Conservation (phyloP, 2,329 filamentous ascomycete genomes). For the Venturia pyrina region DNA sequence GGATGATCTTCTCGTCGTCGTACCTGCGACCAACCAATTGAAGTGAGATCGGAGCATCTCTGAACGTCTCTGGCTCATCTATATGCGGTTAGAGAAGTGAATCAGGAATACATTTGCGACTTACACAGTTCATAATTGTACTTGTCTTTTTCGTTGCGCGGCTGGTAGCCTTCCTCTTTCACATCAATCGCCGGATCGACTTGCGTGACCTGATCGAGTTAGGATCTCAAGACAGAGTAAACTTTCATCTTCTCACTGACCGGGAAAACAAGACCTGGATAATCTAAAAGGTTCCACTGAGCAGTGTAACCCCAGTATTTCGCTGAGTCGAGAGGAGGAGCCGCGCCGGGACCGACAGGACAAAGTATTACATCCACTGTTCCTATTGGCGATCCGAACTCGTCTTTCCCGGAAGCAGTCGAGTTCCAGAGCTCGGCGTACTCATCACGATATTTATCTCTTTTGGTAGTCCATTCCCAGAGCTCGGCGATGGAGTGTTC, state of each 20-base stretch:
- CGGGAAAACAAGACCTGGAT: conserved; percentile 53
- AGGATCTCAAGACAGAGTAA: too few species aligned
- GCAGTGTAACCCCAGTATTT: conserved; percentile 55
- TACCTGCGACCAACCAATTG: conserved; percentile 45
- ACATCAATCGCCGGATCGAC: conserved; percentile 34
- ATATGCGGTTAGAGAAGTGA: conserved; percentile 4
- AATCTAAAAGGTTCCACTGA: conserved; percentile 61
- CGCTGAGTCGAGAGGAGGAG: conserved; percentile 44
- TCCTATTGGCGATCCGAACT: conserved; percentile 14
- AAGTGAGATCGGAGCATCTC: conserved; percentile 40
- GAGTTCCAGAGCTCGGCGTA: conserved; percentile 38
- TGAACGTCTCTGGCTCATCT: conserved; percentile 37
- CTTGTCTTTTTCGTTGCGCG: conserved; percentile 37
- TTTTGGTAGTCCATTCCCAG: conserved; percentile 31
- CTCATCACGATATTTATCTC: conserved; percentile 34
- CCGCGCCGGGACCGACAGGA: conserved; percentile 46
- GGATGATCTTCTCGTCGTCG: conserved; percentile 45
- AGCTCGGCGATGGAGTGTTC: conserved; percentile 32
- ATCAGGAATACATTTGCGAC: background rate
- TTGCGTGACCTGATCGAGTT: conserved; percentile 17
- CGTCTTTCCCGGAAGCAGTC: conserved; percentile 24
- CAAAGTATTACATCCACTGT: conserved; percentile 52
- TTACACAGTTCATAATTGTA: conserved; percentile 38
- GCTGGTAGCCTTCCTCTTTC: conserved; percentile 26
- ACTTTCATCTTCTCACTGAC: conserved; percentile 21